phyloP scores from a whole-genome alignment of 805 yeast genomes.

The Jamesozyma spencerorum region DNA sequence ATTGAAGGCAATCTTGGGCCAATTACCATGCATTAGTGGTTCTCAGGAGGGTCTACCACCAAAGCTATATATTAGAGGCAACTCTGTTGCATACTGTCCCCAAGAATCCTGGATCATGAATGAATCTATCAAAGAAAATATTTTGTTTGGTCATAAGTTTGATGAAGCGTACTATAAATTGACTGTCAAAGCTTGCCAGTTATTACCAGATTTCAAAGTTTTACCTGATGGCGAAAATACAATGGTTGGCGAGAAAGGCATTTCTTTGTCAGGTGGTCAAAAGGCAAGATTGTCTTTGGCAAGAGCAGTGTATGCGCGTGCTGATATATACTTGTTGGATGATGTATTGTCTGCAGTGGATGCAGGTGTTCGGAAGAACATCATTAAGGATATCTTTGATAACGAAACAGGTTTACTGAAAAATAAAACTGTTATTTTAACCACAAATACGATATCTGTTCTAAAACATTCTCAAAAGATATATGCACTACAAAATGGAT shows the following conservation, averaged over 20 bases:
- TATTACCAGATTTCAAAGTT: conserved; percentile 38
- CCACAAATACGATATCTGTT: conserved; percentile 51
- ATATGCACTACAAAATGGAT: conserved; percentile 45
- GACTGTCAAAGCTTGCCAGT: conserved; percentile 42
- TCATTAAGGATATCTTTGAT: conserved; percentile 42
- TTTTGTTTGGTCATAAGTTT: conserved; percentile 40
- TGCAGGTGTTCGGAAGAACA: conserved; percentile 54
- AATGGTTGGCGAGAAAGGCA: conserved; percentile 52
- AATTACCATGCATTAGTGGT: conserved; percentile 34
- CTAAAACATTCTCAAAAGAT: conserved; percentile 52
- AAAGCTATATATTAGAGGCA: conserved; percentile 21
- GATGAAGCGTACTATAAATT: conserved; percentile 35
- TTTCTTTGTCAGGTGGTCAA: conserved; percentile 54
- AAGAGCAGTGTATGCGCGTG: conserved; percentile 56
- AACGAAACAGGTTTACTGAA: conserved; percentile 37
- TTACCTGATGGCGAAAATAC: conserved; percentile 48
- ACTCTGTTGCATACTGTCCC: conserved; percentile 48
- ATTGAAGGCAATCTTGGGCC: conserved; percentile 46
- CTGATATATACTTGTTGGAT: conserved; percentile 52
- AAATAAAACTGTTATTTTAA: conserved; percentile 44
- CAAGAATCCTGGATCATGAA: conserved; percentile 51
- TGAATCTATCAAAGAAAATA: conserved; percentile 41
- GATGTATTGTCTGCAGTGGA: conserved; percentile 67
- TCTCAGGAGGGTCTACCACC: conserved; percentile 19
- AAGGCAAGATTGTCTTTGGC: conserved; percentile 58